Evolutionary conservation across 495 filamentous ascomycete genomes (phyloP).

Genomic region (Podospora sp.): DNA sequence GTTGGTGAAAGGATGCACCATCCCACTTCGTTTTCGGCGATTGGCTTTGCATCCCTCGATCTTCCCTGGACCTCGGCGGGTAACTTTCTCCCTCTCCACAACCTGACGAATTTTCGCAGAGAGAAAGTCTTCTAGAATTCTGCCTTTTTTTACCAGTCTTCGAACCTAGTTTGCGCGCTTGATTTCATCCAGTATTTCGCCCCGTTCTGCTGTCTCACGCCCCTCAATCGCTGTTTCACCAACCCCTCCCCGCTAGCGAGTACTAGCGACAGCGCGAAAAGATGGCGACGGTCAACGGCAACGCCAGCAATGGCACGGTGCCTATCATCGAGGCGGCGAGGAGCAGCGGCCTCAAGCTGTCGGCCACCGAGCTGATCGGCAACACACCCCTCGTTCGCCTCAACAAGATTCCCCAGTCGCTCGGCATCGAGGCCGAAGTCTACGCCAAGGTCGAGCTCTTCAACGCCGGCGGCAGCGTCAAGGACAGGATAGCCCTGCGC

Average conservation of each 20-base stretch:
- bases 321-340: constrained; percentile 33
- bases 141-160: background rate
- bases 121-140: background rate
- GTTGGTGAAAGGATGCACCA: constrained; percentile 20
- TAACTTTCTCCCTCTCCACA: background rate
- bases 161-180: background rate
- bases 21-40: constrained; percentile 23
- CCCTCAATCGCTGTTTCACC: background rate
- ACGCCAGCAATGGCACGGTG: constrained; percentile 23
- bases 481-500: constrained; percentile 93
- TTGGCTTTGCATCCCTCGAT: constrained; percentile 16
- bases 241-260: background rate
- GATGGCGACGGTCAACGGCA: constrained; percentile 27
- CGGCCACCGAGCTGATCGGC: constrained; percentile 70
- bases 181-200: background rate
- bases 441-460: constrained; percentile 97
- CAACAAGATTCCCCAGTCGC: constrained; percentile 85
- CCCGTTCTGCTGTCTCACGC: background rate
- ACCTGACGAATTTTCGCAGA: background rate
- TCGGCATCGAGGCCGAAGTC: constrained; percentile 85
- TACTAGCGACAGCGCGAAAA: background rate
- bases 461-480: constrained; percentile 97
- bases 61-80: background rate
- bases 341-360: constrained; percentile 35
- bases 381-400: constrained; percentile 92